Conservation (phyloP, 2,329 filamentous ascomycete species). For the Fusarium verticillioides region DNA sequence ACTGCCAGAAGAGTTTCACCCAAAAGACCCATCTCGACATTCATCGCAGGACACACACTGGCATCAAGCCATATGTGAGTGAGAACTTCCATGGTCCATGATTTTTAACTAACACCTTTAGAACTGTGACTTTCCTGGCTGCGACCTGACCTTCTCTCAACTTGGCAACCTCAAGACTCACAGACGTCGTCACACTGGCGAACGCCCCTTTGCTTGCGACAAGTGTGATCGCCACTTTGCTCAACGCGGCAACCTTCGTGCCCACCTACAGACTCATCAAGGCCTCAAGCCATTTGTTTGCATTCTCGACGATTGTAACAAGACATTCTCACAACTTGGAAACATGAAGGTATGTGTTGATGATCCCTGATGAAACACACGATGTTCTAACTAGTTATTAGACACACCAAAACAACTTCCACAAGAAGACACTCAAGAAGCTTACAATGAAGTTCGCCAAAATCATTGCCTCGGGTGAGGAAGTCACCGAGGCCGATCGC, state of each 20-base stretch:
- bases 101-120: conserved; percentile 47
- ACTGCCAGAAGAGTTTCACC: conserved; percentile 83
- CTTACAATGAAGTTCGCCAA: conserved; percentile 77
- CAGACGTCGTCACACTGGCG: conserved; percentile 86
- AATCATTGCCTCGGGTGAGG: conserved; percentile 64
- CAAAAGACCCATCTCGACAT: conserved; percentile 96
- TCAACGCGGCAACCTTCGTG: conserved; percentile 85
- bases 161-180: conserved; percentile 94
- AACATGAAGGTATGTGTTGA: conserved; percentile 79
- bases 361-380: background rate
- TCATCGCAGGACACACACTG: conserved; percentile 88
- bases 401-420: conserved; percentile 96
- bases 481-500: conserved; percentile 72
- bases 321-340: conserved; percentile 88
- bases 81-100: no score
- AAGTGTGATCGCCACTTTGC: conserved; percentile 85
- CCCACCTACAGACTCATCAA: conserved; percentile 84
- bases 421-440: conserved; percentile 75
- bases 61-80: conserved; percentile 88
- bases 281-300: conserved; percentile 83
- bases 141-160: conserved; percentile 86
- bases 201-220: conserved; percentile 84
- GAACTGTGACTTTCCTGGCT: conserved; percentile 77
- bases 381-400: conserved; percentile 48
- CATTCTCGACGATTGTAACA: conserved; percentile 83